Percentiles rank a stretch among this genome's conserved stretches.
These are phyloP conservation scores for Penicillium oxalicum DNA, from an alignment of 2,329 filamentous ascomycete genomes.

Conservation along the genomic window DNA sequence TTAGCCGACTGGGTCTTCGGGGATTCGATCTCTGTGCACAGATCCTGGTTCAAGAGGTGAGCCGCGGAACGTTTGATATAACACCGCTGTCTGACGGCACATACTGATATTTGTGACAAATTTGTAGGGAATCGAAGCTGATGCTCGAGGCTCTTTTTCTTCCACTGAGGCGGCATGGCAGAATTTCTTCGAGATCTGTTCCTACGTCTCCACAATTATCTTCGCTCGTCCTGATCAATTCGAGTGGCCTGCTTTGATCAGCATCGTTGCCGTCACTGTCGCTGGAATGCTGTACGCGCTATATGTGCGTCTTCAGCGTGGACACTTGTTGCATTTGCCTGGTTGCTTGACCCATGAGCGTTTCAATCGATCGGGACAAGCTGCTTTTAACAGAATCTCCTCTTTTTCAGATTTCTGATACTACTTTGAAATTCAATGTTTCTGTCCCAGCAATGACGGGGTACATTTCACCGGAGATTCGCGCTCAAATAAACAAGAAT, in stretches of 20 bases:
- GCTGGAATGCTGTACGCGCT: constrained; percentile 6
- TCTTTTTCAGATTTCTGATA: background rate
- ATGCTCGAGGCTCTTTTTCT: constrained; percentile 57
- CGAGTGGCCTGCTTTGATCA: constrained; percentile 52
- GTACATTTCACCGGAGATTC: no score
- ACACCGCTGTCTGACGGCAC: background rate
- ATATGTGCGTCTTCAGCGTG: constrained; percentile 3
- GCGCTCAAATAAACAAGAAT: no score
- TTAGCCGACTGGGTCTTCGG: constrained; percentile 53
- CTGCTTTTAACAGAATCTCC: background rate
- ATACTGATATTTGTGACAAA: background rate
- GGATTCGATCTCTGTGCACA: constrained; percentile 54
- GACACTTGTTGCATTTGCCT: constrained; percentile 5
- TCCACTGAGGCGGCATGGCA: constrained; percentile 60
- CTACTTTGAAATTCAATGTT: background rate
- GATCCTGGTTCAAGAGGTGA: constrained; percentile 52
- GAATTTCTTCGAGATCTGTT: constrained; percentile 60
- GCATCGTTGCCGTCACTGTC: constrained; percentile 44
- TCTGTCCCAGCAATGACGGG: background rate
- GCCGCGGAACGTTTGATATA: background rate
- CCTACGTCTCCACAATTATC: constrained; percentile 57
- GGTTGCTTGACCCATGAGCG: background rate
- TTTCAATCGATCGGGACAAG: background rate
- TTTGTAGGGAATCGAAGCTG: constrained; percentile 46
- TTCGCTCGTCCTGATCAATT: constrained; percentile 57